Percentiles rank a stretch among this genome's conserved stretches.
Evolutionary conservation across 75 land plant species (phyloP).

Genomic region (Pinus tabuliformis): DNA sequence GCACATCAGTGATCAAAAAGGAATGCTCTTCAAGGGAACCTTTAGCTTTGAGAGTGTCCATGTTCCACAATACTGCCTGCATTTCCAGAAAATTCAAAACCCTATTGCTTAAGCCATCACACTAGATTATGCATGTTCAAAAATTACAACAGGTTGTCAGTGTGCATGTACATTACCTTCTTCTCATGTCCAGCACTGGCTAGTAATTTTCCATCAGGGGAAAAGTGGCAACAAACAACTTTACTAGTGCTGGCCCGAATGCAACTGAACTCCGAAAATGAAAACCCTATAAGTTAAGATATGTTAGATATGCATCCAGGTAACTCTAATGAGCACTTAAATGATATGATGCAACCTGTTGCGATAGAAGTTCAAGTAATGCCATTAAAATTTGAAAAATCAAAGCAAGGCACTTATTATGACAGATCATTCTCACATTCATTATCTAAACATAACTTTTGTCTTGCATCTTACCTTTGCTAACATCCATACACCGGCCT

Average conservation of each 20-base stretch:
- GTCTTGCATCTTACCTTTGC: slow-evolving; percentile 59
- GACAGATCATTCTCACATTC: too few species aligned
- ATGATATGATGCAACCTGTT: too few species aligned
- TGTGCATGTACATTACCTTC: slow-evolving; percentile 21
- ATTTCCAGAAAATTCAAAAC: neutral
- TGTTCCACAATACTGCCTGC: slow-evolving; percentile 90
- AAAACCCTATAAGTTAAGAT: slow-evolving; percentile 29
- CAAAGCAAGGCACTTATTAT: too few species aligned
- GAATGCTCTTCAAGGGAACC: slow-evolving; percentile 82
- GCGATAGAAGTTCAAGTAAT: too few species aligned
- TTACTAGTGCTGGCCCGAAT: slow-evolving; percentile 60
- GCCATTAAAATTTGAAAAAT: too few species aligned
- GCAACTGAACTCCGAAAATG: slow-evolving; percentile 35
- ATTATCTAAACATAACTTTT: too few species aligned
- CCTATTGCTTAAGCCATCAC: too few species aligned
- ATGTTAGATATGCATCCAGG: too few species aligned
- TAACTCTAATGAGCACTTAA: too few species aligned
- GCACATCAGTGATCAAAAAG: slow-evolving; percentile 78
- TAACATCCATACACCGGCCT: slow-evolving; percentile 81
- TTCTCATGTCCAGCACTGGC: slow-evolving; percentile 84
- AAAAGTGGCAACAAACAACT: slow-evolving; percentile 75
- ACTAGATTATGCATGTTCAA: too few species aligned
- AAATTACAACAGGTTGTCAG: too few species aligned
- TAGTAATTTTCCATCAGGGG: slow-evolving; percentile 73
- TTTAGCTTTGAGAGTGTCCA: slow-evolving; percentile 61